Base-by-base conservation (phyloP, 139 green algal species). In the Limnomonas spitsbergensis region DNA sequence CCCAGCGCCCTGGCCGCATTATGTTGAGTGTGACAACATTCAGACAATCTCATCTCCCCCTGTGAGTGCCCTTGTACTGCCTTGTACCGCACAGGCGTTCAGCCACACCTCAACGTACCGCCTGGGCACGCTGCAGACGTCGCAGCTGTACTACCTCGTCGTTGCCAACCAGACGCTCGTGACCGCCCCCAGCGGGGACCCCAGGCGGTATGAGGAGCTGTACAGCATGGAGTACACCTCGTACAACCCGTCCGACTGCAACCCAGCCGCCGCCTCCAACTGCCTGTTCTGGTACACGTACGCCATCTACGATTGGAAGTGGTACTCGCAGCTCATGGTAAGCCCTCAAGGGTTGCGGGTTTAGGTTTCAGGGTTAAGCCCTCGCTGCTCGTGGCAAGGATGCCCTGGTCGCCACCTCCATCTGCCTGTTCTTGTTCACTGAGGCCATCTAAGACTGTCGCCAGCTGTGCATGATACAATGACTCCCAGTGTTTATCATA, bases 11-110 rank as follows among this genome's bases (percentile, higher is more conserved):
- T n/a, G n/a, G n/a, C n/a, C n/a, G n/a, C n/a, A n/a, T n/a, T n/a
- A n/a, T n/a, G n/a, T n/a, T n/a, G n/a, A n/a, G n/a, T n/a, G n/a
- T n/a, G n/a, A n/a, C n/a, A n/a, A n/a, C n/a, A n/a, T n/a, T n/a
- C n/a, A n/a, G n/a, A n/a, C n/a, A n/a, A n/a, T n/a, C n/a, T n/a
- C n/a, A n/a, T n/a, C n/a, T n/a, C n/a, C n/a, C n/a, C n/a, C n/a
- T n/a, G n/a, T n/a, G n/a, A n/a, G n/a, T n/a, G n/a, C n/a, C n/a
- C n/a, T n/a, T n/a, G n/a, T n/a, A n/a, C n/a, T n/a, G n/a, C n/a
- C n/a, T n/a, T n/a, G n/a, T n/a, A n/a, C n/a, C n/a, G n/a, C n/a
- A 29, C 82, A 93, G 88, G 72, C 81, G 3, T 94, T 93, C 82
- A 35, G 77, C 1, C 42, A 78, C 29, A 74, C 77, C n/a, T 72